Conservation (phyloP, 2,329 filamentous ascomycete species). For the Trichothecium sympodiale region DNA sequence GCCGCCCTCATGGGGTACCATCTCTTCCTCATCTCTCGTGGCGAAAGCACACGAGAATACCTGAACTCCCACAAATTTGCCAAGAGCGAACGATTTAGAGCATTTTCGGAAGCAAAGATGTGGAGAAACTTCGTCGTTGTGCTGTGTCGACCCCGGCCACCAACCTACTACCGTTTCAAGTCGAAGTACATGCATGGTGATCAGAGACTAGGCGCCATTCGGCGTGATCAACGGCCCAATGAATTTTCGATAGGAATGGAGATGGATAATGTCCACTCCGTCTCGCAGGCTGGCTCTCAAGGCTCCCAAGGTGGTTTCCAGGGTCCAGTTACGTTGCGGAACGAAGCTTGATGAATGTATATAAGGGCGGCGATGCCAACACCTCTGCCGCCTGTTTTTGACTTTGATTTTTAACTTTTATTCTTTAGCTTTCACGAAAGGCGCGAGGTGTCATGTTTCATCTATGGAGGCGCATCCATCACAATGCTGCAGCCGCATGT, state of each 20-base stretch:
- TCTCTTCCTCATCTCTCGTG: constrained; percentile 77
- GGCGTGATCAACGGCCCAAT: constrained; percentile 24
- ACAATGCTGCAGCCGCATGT: too few relatives aligned
- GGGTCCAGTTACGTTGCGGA: constrained; percentile 37
- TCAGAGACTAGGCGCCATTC: constrained; percentile 64
- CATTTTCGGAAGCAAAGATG: constrained; percentile 70
- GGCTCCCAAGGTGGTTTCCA: constrained; percentile 30
- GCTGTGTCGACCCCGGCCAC: constrained; percentile 70
- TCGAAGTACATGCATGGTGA: constrained; percentile 65
- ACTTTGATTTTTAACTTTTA: too few relatives aligned
- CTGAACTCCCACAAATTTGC: constrained; percentile 92
- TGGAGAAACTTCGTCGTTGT: constrained; percentile 74
- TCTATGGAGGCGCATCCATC: too few relatives aligned
- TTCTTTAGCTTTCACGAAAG: too few relatives aligned
- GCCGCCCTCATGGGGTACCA: constrained; percentile 79
- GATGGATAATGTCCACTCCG: constrained; percentile 51
- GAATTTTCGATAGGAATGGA: constrained; percentile 52
- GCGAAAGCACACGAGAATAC: constrained; percentile 93
- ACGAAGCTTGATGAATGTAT: constrained; percentile 10
- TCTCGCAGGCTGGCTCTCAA: too few relatives aligned
- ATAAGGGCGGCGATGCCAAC: too few relatives aligned
- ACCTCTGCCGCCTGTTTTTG: too few relatives aligned
- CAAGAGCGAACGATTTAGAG: constrained; percentile 81
- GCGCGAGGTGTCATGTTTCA: too few relatives aligned
- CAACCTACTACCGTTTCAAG: constrained; percentile 87